Percentiles rank a stretch among this genome's conserved stretches.
These are phyloP conservation scores for Phlebiopsis gigantea DNA, from an alignment of 768 basidiomycete genomes.

Conservation along the genomic window DNA sequence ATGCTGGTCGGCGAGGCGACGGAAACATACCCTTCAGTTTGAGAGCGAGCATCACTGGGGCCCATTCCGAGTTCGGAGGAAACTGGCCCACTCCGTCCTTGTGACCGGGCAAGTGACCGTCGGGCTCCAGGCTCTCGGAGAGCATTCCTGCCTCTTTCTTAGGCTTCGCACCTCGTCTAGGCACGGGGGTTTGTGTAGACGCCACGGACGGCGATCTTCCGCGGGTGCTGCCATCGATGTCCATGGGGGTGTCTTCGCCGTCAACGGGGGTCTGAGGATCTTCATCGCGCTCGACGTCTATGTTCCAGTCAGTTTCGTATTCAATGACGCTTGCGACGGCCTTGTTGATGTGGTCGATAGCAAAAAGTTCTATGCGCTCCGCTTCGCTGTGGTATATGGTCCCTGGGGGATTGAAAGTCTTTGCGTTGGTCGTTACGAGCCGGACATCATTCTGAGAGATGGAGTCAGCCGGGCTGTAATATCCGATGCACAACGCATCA, in stretches of 20 bases:
- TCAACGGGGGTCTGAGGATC: slow-evolving; percentile 19
- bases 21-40: slow-evolving; percentile 61
- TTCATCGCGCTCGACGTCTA: slow-evolving; percentile 57
- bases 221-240: slow-evolving; percentile 36
- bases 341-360: slow-evolving; percentile 67
- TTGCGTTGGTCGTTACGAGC: slow-evolving; percentile 70
- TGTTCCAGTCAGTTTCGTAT: slow-evolving; percentile 81
- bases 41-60: slow-evolving; percentile 64
- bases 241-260: slow-evolving; percentile 37
- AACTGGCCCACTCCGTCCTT: slow-evolving; percentile 74
- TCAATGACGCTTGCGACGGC: slow-evolving; percentile 72
- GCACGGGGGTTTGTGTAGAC: slow-evolving; percentile 13
- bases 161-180: slow-evolving; percentile 14
- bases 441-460: slow-evolving; percentile 54
- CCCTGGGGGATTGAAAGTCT: slow-evolving; percentile 69
- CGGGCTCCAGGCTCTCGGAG: slow-evolving; percentile 53
- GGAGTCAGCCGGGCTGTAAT: slow-evolving; percentile 3
- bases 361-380: slow-evolving; percentile 64
- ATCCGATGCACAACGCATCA: neutral
- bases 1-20: neutral
- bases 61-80: slow-evolving; percentile 65
- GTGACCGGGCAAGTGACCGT: slow-evolving; percentile 70
- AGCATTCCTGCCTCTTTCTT: slow-evolving; percentile 41
- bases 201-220: slow-evolving; percentile 25
- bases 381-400: slow-evolving; percentile 74